Evolutionary conservation across 1,139 yeast species (phyloP).

Genomic region (Diutina mesorugosa): DNA sequence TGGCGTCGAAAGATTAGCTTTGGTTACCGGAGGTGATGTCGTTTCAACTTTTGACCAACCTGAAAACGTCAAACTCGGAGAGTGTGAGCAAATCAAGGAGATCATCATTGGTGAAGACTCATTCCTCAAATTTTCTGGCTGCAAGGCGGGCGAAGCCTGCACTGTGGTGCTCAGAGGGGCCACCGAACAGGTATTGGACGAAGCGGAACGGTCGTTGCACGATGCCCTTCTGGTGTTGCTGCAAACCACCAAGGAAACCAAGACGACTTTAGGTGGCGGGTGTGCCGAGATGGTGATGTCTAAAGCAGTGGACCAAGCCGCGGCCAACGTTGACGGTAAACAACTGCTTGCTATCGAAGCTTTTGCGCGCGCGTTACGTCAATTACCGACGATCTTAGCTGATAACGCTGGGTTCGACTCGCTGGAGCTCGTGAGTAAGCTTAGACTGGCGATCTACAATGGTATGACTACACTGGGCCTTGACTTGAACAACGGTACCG

Average conservation of each 20-base stretch:
- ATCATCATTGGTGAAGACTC: conserved; percentile 85
- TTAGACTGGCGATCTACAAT: conserved; percentile 84
- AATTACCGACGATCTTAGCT: conserved; percentile 87
- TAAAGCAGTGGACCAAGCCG: conserved; percentile 90
- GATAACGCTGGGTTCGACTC: conserved; percentile 97
- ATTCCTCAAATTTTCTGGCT: conserved; percentile 82
- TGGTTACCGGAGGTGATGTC: conserved; percentile 97
- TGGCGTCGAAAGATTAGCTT: conserved; percentile 91
- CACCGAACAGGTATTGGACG: conserved; percentile 90
- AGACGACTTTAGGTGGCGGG: conserved; percentile 95
- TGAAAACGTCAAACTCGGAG: conserved; percentile 72
- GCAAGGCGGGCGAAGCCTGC: conserved; percentile 93
- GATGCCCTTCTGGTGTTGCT: conserved; percentile 93
- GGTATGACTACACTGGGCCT: conserved; percentile 89
- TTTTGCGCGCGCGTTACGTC: conserved; percentile 87
- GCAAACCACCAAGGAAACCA: conserved; percentile 90
- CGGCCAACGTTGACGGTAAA: conserved; percentile 89
- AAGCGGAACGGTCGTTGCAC: conserved; percentile 93
- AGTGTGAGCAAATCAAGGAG: conserved; percentile 85
- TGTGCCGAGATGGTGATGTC: conserved; percentile 98
- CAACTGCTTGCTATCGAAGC: conserved; percentile 91
- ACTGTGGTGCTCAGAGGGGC: conserved; percentile 95
- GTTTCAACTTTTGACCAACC: conserved; percentile 94
- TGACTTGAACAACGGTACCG: conserved; percentile 69
- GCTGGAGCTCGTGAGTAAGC: conserved; percentile 79